Percentiles rank a stretch among this genome's conserved stretches.
Evolutionary conservation across 2,329 filamentous ascomycete genomes (phyloP).

Genomic region (Raffaelea arxii): DNA sequence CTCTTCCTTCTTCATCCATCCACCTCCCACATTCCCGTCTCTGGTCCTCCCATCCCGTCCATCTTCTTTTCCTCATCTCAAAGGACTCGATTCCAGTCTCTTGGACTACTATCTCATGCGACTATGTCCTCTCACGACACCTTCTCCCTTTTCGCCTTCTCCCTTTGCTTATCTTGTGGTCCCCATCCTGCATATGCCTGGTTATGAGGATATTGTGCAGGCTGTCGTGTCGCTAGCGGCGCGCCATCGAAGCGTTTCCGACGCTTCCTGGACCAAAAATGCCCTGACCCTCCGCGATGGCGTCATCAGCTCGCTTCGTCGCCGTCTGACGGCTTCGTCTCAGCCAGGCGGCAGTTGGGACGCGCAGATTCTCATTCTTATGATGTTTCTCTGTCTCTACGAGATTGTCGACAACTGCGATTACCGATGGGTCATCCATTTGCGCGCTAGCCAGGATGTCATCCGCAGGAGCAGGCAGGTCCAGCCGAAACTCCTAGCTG

Average conservation of each 20-base stretch:
- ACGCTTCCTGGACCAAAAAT: not conserved
- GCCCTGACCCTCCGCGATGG: not conserved
- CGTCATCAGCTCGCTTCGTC: not conserved
- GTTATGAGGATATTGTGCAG: slow-evolving; percentile 1
- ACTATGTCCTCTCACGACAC: slow-evolving; percentile 2
- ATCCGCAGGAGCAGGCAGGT: not conserved
- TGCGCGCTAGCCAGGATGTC: slow-evolving; percentile 3
- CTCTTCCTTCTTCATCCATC: no score
- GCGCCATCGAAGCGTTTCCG: slow-evolving; percentile 1
- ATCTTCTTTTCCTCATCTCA: not conserved
- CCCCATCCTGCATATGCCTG: slow-evolving; percentile 3
- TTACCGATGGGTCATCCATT: slow-evolving; percentile 3
- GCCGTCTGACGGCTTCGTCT: not conserved
- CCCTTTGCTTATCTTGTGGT: slow-evolving; percentile 3
- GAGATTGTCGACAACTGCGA: slow-evolving; percentile 6
- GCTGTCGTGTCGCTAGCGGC: slow-evolving; percentile 4
- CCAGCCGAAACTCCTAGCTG: no score
- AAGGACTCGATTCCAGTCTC: not conserved
- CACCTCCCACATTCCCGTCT: no score
- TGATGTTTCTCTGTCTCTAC: slow-evolving; percentile 5
- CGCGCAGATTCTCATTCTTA: slow-evolving; percentile 1
- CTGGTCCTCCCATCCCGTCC: no score
- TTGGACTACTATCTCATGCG: slow-evolving; percentile 2
- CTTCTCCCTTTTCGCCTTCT: not conserved
- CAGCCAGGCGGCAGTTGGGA: not conserved